Conservation (phyloP, 352 stramenopile genomes). For the Plasmopara viticola region DNA sequence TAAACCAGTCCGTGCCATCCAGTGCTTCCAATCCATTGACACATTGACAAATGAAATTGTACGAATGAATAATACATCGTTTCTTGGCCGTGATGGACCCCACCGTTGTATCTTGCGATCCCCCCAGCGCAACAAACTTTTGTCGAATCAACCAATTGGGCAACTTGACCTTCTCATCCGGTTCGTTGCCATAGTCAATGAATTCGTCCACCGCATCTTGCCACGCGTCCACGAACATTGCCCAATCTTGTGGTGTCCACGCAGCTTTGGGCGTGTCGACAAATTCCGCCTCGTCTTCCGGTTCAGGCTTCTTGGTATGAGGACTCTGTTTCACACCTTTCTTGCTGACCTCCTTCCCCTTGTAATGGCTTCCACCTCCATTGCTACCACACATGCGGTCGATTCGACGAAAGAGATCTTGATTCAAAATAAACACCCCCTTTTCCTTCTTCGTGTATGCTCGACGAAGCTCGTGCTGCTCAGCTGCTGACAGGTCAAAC, state of each 20-base stretch:
- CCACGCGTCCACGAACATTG: constrained; percentile 31
- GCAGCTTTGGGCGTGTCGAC: constrained; percentile 5
- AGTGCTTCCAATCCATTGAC: constrained; percentile 19
- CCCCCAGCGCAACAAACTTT: constrained; percentile 26
- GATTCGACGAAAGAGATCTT: constrained; percentile 22
- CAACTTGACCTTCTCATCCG: constrained; percentile 30
- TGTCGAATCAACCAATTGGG: constrained; percentile 40
- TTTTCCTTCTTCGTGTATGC: constrained; percentile 23
- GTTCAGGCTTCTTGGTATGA: constrained; percentile 10
- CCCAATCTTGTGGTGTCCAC: constrained; percentile 25
- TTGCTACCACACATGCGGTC: constrained; percentile 22
- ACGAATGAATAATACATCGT: constrained; percentile 27
- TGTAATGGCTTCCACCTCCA: constrained; percentile 1
- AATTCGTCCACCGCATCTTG: constrained; percentile 32
- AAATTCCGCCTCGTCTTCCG: constrained; percentile 9
- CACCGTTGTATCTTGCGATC: constrained; percentile 24
- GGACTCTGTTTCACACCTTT: constrained; percentile 6
- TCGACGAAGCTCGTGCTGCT: constrained; percentile 27
- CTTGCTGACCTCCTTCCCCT: constrained; percentile 1
- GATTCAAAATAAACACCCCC: constrained; percentile 21
- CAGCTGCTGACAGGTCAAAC: constrained; percentile 25
- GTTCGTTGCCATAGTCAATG: constrained; percentile 23
- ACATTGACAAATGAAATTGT: constrained; percentile 32
- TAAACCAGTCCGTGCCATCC: constrained; percentile 31
- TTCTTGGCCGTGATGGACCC: constrained; percentile 35